These are phyloP conservation scores for Lachancea quebecensis DNA, from an alignment of 805 yeast genomes.

Conservation along the genomic window DNA sequence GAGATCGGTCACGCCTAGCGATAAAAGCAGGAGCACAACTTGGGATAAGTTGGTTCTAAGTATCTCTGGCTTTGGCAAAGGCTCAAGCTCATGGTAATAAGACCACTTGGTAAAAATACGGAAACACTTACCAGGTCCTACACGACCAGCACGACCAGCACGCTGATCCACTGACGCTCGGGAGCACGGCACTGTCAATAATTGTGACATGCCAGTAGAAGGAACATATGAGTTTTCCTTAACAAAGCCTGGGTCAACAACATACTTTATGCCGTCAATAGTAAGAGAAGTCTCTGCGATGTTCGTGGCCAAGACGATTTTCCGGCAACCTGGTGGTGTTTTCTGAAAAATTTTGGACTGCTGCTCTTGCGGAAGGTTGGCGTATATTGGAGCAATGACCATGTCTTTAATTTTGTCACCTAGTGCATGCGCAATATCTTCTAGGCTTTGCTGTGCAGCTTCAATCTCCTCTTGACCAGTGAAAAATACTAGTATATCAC, in stretches of 20 bases:
- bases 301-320: constrained; percentile 90
- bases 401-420: constrained; percentile 57
- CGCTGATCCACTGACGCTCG: constrained; percentile 94
- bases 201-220: constrained; percentile 78
- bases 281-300: constrained; percentile 97
- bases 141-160: constrained; percentile 97
- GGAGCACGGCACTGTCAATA: constrained; percentile 82
- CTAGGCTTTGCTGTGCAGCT: constrained; percentile 59
- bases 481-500: constrained; percentile 83
- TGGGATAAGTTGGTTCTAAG: constrained; percentile 72
- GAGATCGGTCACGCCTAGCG: constrained; percentile 79
- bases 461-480: constrained; percentile 98
- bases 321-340: constrained; percentile 71
- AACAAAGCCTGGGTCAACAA: constrained; percentile 91
- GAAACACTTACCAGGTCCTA: constrained; percentile 94
- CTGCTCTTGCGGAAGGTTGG: constrained; percentile 79
- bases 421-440: constrained; percentile 56
- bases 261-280: constrained; percentile 91
- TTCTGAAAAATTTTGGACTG: constrained; percentile 81
- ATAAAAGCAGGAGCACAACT: constrained; percentile 67
- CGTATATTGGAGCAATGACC: constrained; percentile 80
- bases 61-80: constrained; percentile 88
- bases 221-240: constrained; percentile 89
- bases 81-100: constrained; percentile 66
- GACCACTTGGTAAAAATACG: constrained; percentile 71